These are phyloP conservation scores for Podaxis sp. DNA, from an alignment of 768 basidiomycete genomes.

Conservation along the genomic window DNA sequence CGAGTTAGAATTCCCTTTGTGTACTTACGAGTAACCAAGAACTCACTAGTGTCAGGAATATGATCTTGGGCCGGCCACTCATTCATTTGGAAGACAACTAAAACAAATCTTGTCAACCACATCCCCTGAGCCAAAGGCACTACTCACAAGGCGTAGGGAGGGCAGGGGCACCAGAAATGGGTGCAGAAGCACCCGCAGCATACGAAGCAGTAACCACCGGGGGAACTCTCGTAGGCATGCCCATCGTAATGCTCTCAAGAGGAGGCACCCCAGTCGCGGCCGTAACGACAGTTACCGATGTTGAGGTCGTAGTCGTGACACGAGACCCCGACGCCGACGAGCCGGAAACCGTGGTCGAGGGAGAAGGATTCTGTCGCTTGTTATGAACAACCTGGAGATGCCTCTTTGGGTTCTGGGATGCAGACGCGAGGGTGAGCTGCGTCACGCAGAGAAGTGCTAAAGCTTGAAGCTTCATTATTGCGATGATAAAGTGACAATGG, in stretches of 20 bases:
- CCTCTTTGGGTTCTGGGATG: conserved; percentile 29
- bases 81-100: conserved; percentile 26
- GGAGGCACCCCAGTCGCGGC: conserved; percentile 54
- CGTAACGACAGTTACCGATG: conserved; percentile 20
- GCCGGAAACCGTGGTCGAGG: conserved; percentile 8
- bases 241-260: conserved; percentile 55
- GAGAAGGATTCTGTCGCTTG: conserved; percentile 34
- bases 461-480: conserved; percentile 44
- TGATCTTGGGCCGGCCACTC: conserved; percentile 66
- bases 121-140: background rate
- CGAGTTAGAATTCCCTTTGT: background rate
- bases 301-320: conserved; percentile 15
- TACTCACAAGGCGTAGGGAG: conserved; percentile 64
- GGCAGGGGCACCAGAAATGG: conserved; percentile 61
- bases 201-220: conserved; percentile 52
- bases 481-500: conserved; percentile 17
- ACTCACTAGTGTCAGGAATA: conserved; percentile 56
- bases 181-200: conserved; percentile 57
- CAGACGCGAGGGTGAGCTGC: conserved; percentile 33
- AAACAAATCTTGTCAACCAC: background rate
- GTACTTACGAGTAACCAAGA: background rate
- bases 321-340: conserved; percentile 13
- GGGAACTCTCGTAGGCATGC: conserved; percentile 56
- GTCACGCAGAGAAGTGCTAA: conserved; percentile 45
- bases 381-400: conserved; percentile 34